These are phyloP conservation scores for Tetradesmus lagerheimii DNA, from an alignment of 139 green algal species.

Conservation along the genomic window DNA sequence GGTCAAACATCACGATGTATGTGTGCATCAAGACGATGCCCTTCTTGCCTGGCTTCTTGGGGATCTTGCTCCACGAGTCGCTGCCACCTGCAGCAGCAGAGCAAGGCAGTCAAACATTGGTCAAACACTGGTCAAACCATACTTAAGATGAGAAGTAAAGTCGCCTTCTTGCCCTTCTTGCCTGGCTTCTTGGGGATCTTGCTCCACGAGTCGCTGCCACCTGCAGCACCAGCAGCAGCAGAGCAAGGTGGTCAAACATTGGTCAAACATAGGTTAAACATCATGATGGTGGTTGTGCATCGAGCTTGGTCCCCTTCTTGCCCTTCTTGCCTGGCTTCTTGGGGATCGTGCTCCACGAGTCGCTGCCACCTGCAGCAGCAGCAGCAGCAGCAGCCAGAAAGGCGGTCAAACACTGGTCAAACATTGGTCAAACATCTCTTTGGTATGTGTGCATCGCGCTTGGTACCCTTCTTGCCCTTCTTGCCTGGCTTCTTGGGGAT, in stretches of 20 bases:
- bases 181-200: neutral
- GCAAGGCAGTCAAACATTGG: too few relatives aligned
- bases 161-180: neutral
- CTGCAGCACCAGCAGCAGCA: conserved; percentile 12
- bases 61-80: conserved; percentile 30
- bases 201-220: neutral
- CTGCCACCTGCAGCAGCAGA: neutral
- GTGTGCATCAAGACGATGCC: too few relatives aligned
- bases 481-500: too few relatives aligned
- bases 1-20: too few relatives aligned
- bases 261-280: too few relatives aligned
- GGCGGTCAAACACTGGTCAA: too few relatives aligned
- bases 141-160: too few relatives aligned
- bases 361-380: neutral
- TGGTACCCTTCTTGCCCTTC: conserved; percentile 23
- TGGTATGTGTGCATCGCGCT: too few relatives aligned
- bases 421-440: too few relatives aligned
- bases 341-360: conserved; percentile 45
- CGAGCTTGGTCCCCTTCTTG: conserved; percentile 42
- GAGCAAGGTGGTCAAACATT: neutral
- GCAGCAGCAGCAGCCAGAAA: neutral
- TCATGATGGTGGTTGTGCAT: too few relatives aligned
- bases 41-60: conserved; percentile 33
- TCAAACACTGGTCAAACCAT: too few relatives aligned
- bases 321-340: conserved; percentile 49